Evolutionary conservation across 768 basidiomycete genomes (phyloP).

Genomic region (Lyophyllum shimeji): DNA sequence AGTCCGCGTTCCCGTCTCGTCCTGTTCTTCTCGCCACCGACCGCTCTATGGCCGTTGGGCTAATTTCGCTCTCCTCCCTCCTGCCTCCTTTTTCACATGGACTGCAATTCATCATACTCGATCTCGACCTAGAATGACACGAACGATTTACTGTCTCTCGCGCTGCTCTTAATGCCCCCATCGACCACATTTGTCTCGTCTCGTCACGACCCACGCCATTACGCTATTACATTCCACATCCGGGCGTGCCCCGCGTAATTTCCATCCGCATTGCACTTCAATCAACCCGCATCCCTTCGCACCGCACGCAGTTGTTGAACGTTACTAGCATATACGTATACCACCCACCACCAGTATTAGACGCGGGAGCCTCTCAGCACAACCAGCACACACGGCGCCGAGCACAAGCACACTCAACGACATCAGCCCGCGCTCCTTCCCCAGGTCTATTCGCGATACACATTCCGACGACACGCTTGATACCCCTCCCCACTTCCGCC

Average conservation of each 20-base stretch:
- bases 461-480: not conserved
- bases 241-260: slow-evolving; percentile 5
- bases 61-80: not conserved
- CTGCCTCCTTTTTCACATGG: not conserved
- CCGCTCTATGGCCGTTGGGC: not conserved
- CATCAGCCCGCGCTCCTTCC: not conserved
- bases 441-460: slow-evolving; percentile 4
- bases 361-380: slow-evolving; percentile 8
- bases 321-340: slow-evolving; percentile 12
- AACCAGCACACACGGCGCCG: not conserved
- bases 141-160: slow-evolving; percentile 28
- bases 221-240: slow-evolving; percentile 27
- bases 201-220: slow-evolving; percentile 25
- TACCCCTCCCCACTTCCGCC: not conserved
- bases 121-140: slow-evolving; percentile 36
- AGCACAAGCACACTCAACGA: not conserved
- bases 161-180: slow-evolving; percentile 61
- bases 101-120: slow-evolving; percentile 23
- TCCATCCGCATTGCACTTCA: not conserved
- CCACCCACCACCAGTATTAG: slow-evolving; percentile 17
- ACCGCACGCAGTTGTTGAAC: slow-evolving; percentile 4
- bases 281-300: not conserved
- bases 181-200: slow-evolving; percentile 45
- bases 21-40: not conserved
- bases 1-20: slow-evolving; percentile 12